Percentiles rank a stretch among this genome's conserved stretches.
Conservation (phyloP, 257 asterid genomes). For the Ilex asprella region DNA sequence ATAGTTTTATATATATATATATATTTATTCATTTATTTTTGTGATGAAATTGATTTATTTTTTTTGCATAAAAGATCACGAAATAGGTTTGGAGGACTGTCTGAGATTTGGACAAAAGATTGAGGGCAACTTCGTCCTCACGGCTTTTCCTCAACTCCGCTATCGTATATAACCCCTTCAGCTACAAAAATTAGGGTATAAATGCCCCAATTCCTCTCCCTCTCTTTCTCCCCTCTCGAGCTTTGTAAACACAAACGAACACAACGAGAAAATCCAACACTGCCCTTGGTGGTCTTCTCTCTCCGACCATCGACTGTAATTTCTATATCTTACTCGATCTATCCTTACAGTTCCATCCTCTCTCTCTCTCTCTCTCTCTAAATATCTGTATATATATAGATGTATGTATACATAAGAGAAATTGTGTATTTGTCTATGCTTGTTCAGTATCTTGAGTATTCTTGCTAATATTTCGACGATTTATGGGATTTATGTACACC, state of each 20-base stretch:
- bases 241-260: neutral
- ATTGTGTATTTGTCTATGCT: too few species aligned
- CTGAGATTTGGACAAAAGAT: too few species aligned
- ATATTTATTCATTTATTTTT: too few species aligned
- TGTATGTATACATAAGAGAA: neutral
- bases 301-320: constrained; percentile 1
- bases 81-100: too few species aligned
- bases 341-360: neutral
- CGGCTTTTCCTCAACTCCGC: too few species aligned
- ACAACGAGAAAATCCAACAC: constrained; percentile 1
- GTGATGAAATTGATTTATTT: too few species aligned
- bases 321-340: neutral
- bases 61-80: too few species aligned
- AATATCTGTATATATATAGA: neutral
- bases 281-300: constrained; percentile 8
- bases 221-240: constrained; percentile 17
- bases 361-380: neutral
- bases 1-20: too few species aligned
- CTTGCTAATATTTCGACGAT: too few species aligned
- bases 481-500: too few species aligned
- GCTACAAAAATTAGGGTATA: constrained; percentile 77
- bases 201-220: constrained; percentile 60
- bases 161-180: neutral
- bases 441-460: too few species aligned
- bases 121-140: too few species aligned